Evolutionary conservation across 2,329 filamentous ascomycete genomes (phyloP), one percentile per base, ranked within the genome.

Genomic region (Alternaria sp.): DNA sequence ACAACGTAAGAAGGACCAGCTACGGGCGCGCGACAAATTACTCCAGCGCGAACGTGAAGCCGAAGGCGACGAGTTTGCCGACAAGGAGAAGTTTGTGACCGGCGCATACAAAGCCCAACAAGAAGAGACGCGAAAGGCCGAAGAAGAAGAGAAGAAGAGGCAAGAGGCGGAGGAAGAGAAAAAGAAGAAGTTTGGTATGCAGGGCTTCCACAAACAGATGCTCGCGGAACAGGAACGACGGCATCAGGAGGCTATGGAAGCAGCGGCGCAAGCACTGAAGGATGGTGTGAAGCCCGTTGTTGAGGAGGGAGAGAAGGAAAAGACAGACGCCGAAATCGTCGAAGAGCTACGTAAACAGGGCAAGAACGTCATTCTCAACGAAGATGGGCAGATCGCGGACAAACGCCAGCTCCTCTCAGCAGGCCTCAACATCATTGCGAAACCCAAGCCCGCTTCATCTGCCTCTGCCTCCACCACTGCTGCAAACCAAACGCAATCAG

Each of bases 31-130:
- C 74, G 92, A 96, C 81, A 93, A 93, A 80, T 88, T 91, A 78
- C 85, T 96, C 70, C 89, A 91, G 70, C 86, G 89, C 23, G 92
- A 96, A 77, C 86, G 92, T 49, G 92, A 92, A 72, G 90, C 88
- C 0, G 93, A 96, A 77, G 92, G 92, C 17, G 92, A 95, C 32
- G 90, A 91, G 74, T 96, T 89, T 72, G 90, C 87, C 0, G 92
- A 90, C 72, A 96, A 94, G 81, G 93, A 96, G 76, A 92, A 90
- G 79, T 96, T 96, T 70, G 93, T 96, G 32, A 96, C 92, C 0
- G 90, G 89, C 61, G 92, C 92, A 36, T 96, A 96, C 78, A 93
- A 91, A 82, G 85, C 86, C 74, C 92, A 95, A 75, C 91, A 94
- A 73, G 91, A 91, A 76, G 92, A 94, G 78, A 89, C 92, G 67